Conservation (phyloP, 805 yeast species). For the Lachancea quebecensis region DNA sequence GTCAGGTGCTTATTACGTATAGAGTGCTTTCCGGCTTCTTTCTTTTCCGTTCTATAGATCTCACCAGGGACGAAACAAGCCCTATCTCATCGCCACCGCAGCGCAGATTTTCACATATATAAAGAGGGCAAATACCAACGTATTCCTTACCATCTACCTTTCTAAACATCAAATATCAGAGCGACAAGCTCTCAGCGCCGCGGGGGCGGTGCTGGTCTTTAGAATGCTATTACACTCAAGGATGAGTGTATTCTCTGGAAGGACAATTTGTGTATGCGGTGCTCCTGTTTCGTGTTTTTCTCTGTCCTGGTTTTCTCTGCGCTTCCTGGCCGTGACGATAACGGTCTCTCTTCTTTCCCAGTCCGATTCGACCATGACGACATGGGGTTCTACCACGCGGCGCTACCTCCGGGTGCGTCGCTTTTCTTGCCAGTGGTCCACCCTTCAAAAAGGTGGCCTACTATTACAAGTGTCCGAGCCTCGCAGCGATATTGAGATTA, state of each 20-base stretch:
- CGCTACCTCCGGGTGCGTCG: slow-evolving; percentile 33
- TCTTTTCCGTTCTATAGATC: not conserved
- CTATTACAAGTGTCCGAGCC: slow-evolving; percentile 25
- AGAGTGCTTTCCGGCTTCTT: not conserved
- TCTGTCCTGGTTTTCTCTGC: not conserved
- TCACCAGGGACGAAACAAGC: not conserved
- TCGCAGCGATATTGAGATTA: not conserved
- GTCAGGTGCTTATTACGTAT: not conserved
- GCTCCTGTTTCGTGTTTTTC: not conserved
- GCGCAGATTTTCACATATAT: slow-evolving; percentile 4
- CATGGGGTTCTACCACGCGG: slow-evolving; percentile 48
- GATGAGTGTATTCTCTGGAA: slow-evolving; percentile 6
- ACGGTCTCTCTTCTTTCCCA: slow-evolving; percentile 79
- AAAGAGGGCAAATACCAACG: not conserved
- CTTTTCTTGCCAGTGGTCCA: slow-evolving; percentile 83
- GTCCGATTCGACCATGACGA: slow-evolving; percentile 93
- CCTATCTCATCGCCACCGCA: not conserved
- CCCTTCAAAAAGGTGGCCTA: slow-evolving; percentile 22
- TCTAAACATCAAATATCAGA: not conserved
- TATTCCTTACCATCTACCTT: not conserved
- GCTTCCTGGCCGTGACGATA: slow-evolving; percentile 36
- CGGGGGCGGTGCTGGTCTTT: not conserved
- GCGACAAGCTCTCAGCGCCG: not conserved
- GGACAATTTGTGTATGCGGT: slow-evolving; percentile 1
- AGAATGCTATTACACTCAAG: slow-evolving; percentile 4